These are phyloP conservation scores for Chenopodium suecicum DNA, from an alignment of 148 eudicot genomes.

Conservation along the genomic window DNA sequence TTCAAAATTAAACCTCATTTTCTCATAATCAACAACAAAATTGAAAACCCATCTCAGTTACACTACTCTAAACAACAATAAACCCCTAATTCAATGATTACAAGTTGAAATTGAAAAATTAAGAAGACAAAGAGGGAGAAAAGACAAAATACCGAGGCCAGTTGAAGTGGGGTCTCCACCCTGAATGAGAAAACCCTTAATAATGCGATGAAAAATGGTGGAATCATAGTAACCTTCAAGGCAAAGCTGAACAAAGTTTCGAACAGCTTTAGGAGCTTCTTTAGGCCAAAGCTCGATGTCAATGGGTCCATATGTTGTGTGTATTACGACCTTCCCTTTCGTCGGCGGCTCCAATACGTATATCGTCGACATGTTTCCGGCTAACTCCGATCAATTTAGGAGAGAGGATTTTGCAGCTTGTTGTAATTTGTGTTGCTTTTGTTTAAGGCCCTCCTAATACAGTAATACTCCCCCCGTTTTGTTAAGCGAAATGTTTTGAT, in stretches of 20 bases:
- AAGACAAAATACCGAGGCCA: slow-evolving; percentile 53
- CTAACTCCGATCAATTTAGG: neutral
- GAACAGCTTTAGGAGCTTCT: slow-evolving; percentile 88
- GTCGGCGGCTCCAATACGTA: slow-evolving; percentile 95
- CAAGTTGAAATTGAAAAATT: neutral
- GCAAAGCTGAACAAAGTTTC: slow-evolving; percentile 90
- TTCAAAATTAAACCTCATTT: no score
- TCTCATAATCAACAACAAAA: no score
- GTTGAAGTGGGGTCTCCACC: slow-evolving; percentile 88
- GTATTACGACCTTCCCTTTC: slow-evolving; percentile 78
- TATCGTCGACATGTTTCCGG: slow-evolving; percentile 59
- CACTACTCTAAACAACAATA: no score
- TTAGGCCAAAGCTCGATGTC: slow-evolving; percentile 98
- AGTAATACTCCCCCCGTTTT: no score
- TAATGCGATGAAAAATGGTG: slow-evolving; percentile 81
- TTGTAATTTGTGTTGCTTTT: neutral
- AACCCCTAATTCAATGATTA: neutral
- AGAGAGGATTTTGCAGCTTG: neutral
- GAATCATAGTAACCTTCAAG: slow-evolving; percentile 80
- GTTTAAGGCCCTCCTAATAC: neutral
- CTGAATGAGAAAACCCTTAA: slow-evolving; percentile 85
- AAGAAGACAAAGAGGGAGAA: neutral
- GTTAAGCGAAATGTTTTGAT: no score
- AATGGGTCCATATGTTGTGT: slow-evolving; percentile 76
- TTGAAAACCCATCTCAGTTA: no score